A percentile compares a stretch with the other conserved stretches of the same genome.
These are phyloP conservation scores for Candida namnaoensis DNA, from an alignment of 805 yeast species.

Conservation along the genomic window DNA sequence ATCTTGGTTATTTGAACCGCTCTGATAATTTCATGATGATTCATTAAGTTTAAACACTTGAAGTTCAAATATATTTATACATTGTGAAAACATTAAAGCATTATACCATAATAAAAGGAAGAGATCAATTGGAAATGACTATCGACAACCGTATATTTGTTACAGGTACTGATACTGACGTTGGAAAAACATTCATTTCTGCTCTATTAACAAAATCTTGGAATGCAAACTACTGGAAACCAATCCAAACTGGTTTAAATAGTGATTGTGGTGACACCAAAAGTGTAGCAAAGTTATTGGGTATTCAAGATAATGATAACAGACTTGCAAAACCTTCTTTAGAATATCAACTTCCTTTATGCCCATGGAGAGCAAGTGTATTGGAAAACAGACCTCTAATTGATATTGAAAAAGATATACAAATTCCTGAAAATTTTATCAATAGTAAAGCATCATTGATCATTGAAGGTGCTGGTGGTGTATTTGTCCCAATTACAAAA, in stretches of 20 bases:
- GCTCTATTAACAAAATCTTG: constrained; percentile 16
- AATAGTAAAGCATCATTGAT: constrained; percentile 8
- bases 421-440: constrained; percentile 8
- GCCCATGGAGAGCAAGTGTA: constrained; percentile 19
- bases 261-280: constrained; percentile 18
- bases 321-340: constrained; percentile 10
- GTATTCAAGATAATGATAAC: constrained; percentile 3
- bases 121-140: no score
- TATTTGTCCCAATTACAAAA: constrained; percentile 19
- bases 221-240: constrained; percentile 22
- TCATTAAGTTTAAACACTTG: no score
- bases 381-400: constrained; percentile 11
- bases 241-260: constrained; percentile 21
- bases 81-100: no score
- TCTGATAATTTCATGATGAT: no score
- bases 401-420: constrained; percentile 11
- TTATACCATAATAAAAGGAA: no score
- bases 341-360: constrained; percentile 15
- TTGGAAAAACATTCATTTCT: constrained; percentile 22
- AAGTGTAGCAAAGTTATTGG: constrained; percentile 6
- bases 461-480: constrained; percentile 24
- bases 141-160: constrained; percentile 8
- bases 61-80: no score
- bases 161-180: constrained; percentile 25
- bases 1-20: no score